Conservation (phyloP, 2,329 filamentous ascomycete genomes). For the Venturia asperata region DNA sequence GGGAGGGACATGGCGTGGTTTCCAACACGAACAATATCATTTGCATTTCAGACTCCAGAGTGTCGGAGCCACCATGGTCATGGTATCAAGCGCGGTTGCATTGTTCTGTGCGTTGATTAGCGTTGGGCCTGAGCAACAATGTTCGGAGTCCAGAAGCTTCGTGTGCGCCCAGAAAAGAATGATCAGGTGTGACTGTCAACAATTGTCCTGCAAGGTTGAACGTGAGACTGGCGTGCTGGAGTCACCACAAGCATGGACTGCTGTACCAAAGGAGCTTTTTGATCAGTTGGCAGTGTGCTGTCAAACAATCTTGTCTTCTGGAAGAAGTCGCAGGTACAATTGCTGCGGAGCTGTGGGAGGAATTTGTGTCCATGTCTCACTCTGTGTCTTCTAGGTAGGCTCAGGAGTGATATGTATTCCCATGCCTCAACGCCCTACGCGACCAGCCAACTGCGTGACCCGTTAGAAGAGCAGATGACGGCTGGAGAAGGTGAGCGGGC, state of each 20-base stretch:
- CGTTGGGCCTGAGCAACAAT: neutral
- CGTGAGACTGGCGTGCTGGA: constrained; percentile 3
- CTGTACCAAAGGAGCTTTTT: neutral
- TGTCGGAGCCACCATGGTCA: no score
- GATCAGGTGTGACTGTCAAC: neutral
- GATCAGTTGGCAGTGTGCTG: neutral
- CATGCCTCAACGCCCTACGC: neutral
- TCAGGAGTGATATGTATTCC: constrained; percentile 1
- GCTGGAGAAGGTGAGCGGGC: neutral
- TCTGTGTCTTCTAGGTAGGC: neutral
- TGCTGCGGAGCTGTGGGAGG: neutral
- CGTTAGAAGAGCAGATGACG: neutral
- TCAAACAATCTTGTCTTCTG: neutral
- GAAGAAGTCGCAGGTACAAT: neutral
- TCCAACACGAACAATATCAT: no score
- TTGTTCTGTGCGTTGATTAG: neutral
- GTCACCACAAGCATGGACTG: neutral
- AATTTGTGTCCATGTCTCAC: constrained; percentile 6
- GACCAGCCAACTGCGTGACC: neutral
- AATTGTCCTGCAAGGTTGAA: neutral
- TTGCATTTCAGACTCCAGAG: no score
- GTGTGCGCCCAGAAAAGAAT: neutral
- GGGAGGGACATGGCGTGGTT: neutral
- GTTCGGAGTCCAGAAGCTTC: neutral
- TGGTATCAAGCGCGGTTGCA: neutral